Percentiles rank a stretch among this genome's conserved stretches.
phyloP scores from a whole-genome alignment of 768 basidiomycete species.

The Trametes sanguinea region DNA sequence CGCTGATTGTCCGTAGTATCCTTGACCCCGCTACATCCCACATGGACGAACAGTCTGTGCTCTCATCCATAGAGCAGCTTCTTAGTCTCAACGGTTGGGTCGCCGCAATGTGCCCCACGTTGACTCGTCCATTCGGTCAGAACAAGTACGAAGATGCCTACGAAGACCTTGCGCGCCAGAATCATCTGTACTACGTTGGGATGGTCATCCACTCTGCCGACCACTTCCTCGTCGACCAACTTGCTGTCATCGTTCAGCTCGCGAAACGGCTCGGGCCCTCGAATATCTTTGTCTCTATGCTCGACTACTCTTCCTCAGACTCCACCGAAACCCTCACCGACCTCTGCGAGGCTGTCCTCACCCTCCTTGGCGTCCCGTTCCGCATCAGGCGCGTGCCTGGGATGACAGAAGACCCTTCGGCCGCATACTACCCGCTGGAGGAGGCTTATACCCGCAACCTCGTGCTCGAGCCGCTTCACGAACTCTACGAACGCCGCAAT shows the following conservation, averaged over 20 bases:
- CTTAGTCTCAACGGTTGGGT: constrained; percentile 99
- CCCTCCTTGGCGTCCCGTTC: constrained; percentile 90
- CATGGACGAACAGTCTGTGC: constrained; percentile 87
- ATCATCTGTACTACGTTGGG: constrained; percentile 91
- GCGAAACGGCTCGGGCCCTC: constrained; percentile 85
- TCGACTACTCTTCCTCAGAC: constrained; percentile 95
- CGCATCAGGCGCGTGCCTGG: constrained; percentile 88
- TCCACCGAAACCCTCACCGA: constrained; percentile 94
- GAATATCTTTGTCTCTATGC: constrained; percentile 95
- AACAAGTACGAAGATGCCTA: constrained; percentile 85
- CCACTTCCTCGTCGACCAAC: constrained; percentile 98
- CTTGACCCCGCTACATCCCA: constrained; percentile 80
- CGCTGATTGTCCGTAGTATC: constrained; percentile 51
- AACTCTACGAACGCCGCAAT: constrained; percentile 72
- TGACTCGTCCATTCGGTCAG: constrained; percentile 93
- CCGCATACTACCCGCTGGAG: constrained; percentile 94
- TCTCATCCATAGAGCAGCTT: constrained; percentile 88
- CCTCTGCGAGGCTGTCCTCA: constrained; percentile 93
- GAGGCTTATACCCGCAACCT: constrained; percentile 94
- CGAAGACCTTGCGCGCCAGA: constrained; percentile 81
- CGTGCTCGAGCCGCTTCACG: constrained; percentile 85
- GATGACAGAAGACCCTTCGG: constrained; percentile 87
- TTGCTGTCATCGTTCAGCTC: constrained; percentile 96
- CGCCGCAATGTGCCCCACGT: constrained; percentile 89
- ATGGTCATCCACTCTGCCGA: constrained; percentile 97